Evolutionary conservation across 192 early-diverging fungal genomes (phyloP).

Genomic region (Fimicolochytrium jonesii): DNA sequence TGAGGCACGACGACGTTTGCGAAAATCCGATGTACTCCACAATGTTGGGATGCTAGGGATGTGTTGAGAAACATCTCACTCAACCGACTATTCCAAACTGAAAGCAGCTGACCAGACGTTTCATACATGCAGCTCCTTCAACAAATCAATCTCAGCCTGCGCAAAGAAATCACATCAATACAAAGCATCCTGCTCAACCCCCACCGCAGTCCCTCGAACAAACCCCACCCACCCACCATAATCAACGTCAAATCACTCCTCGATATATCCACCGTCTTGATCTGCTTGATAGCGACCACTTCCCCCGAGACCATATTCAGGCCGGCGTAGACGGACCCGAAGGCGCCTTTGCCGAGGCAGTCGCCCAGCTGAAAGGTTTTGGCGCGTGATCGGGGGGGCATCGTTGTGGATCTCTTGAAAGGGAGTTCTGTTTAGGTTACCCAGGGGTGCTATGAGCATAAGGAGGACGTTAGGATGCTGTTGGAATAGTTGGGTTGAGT

Average conservation of each 20-base stretch:
- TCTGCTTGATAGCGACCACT: conserved; percentile 46
- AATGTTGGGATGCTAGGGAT: conserved; percentile 42
- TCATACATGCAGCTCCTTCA: conserved; percentile 44
- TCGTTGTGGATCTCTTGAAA: too few relatives aligned
- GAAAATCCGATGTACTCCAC: conserved; percentile 45
- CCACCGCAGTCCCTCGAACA: not conserved
- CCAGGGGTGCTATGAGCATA: too few relatives aligned
- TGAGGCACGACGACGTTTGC: conserved; percentile 33
- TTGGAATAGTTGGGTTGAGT: too few relatives aligned
- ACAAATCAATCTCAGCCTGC: conserved; percentile 46
- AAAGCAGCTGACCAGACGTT: not conserved
- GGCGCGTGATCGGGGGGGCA: too few relatives aligned
- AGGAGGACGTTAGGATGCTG: too few relatives aligned
- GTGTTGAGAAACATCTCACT: not conserved
- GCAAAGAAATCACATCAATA: not conserved
- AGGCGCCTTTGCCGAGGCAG: conserved; percentile 44
- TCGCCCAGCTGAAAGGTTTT: conserved; percentile 33
- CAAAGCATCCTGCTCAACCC: not conserved
- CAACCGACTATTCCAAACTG: too few relatives aligned
- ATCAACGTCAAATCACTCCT: conserved; percentile 31
- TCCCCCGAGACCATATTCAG: conserved; percentile 43
- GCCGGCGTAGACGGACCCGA: conserved; percentile 39
- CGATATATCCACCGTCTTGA: conserved; percentile 24
- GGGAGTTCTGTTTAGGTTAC: too few relatives aligned
- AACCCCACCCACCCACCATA: conserved; percentile 35